Evolutionary conservation across 768 basidiomycete species (phyloP), one percentile per base, ranked within the genome.

Genomic region (Agaricus bisporus): DNA sequence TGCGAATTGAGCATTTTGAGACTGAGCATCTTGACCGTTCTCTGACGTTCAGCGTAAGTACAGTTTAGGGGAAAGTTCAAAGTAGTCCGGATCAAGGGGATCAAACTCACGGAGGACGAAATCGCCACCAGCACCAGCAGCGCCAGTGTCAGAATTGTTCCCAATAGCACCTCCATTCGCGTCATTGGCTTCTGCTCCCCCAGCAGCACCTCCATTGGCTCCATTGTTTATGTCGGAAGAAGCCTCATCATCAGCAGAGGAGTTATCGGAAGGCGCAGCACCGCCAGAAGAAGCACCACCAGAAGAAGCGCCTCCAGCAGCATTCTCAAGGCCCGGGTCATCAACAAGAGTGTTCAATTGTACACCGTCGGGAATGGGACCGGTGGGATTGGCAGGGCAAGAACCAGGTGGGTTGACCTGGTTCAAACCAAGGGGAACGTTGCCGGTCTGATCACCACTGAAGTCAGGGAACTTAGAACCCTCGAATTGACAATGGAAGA

Each of bases 401-500:
- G 76, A 76, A 0, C 76, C 75, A 12, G 73, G 66, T 2, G 75
- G 75, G 59, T 63, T 71, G n/a, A 77, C 62, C 12, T 69, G 64
- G 1, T 47, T 62, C 12, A 65, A 62, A 17, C 77, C 77, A 51
- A 78, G 73, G 5, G 78, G 78, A 50, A 76, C 64, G 38, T 74
- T 80, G 3, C 77, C 78, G 5, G 69, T 63, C 25, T 68, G 66
- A 38, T 71, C 71, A 39, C 72, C 71, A 22, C 67, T 72, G 60
- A 79, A 77, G 15, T 64, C 61, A 15, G 71, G 60, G 56, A 72
- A 71, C 49, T 77, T 68, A 0, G 73, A 68, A 9, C 74, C 70
- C 1, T 62, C 61, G 58, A 77, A 77, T 60, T 80, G 76, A 56
- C 77, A 78, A 43, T 80, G 78, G 73, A 79, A 78, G n/a, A 80